A percentile compares a stretch with the other conserved stretches of the same genome.
phyloP scores from a whole-genome alignment of 108 stramenopile genomes.

The Nitzschia sp. region DNA sequence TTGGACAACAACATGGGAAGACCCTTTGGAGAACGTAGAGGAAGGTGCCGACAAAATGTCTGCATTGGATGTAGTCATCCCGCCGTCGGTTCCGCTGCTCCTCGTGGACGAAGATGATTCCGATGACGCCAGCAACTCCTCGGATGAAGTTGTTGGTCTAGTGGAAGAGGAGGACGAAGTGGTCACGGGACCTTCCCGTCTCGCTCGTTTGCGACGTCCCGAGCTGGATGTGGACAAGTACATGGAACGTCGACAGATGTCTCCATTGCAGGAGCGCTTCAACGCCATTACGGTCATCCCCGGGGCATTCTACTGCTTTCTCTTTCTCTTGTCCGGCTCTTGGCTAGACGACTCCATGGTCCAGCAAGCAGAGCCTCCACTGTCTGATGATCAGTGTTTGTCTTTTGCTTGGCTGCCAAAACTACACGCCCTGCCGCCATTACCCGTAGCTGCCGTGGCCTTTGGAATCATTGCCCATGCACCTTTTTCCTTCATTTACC shows the following conservation, averaged over 20 bases:
- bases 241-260: constrained; percentile 67
- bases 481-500: constrained; percentile 71
- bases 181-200: neutral
- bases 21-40: no score
- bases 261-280: constrained; percentile 65
- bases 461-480: constrained; percentile 57
- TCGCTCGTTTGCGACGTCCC: neutral
- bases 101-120: neutral
- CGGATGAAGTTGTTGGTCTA: constrained; percentile 1
- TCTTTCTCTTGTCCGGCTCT: constrained; percentile 54
- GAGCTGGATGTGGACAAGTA: constrained; percentile 33
- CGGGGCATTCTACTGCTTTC: constrained; percentile 46
- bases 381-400: constrained; percentile 27
- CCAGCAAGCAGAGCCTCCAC: constrained; percentile 3
- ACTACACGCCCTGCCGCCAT: constrained; percentile 64
- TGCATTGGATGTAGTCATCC: neutral
- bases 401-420: constrained; percentile 47
- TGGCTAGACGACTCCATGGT: constrained; percentile 42
- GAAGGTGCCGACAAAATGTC: neutral
- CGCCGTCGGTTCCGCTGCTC: neutral
- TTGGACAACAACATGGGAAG: no score
- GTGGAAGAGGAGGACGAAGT: neutral
- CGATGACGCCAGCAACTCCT: neutral
- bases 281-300: constrained; percentile 78
- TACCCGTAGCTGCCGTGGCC: constrained; percentile 43